Evolutionary conservation across 2,329 filamentous ascomycete genomes (phyloP), one percentile per base, ranked within the genome.

Genomic region (Penicillium brasilianum): DNA sequence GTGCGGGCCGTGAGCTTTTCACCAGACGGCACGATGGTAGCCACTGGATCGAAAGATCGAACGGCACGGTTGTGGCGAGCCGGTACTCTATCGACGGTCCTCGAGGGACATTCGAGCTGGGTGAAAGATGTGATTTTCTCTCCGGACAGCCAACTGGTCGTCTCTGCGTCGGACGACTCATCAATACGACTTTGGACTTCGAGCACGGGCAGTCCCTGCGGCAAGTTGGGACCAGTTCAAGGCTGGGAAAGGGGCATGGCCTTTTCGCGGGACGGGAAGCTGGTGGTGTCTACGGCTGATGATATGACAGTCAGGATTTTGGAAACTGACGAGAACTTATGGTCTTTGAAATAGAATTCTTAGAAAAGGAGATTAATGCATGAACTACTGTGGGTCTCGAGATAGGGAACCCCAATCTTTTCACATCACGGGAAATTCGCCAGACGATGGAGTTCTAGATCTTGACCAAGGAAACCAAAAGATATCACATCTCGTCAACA

Each of bases 1-100:
- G 65, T 74, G 37, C 54, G 8, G 4, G 51, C 61, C n/a, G 60
- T 75, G 41, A 65, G 60, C 5, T 75, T 75, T 58, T 74, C 71
- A 4, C 65, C 60, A 13, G 68, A 72, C 54, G 63, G 67, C 22
- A 64, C 62, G 16, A 57, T 61, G 25, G 49, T 75, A 4, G 70
- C 69, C 5, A 72, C 73, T 2, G 67, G 56, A 34, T 73, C 53
- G 9, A 44, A 36, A 46, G 53, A 52, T 34, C 25, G 46, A 9
- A 55, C 52, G 9, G 37, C 48, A 16, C 53, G 46, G 11, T 28
- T 60, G 11, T 60, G 58, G 58, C 52, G 46, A 16, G 54, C 34
- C 8, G 61, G 61, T 9, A 30, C 20, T n/a, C 43, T 55, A 52
- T 37, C 44, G 1, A 57, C 37, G 18, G 46, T 54, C 28, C 53